These are phyloP conservation scores for Alternaria consortialis DNA, from an alignment of 2,329 filamentous ascomycete genomes.

Conservation along the genomic window DNA sequence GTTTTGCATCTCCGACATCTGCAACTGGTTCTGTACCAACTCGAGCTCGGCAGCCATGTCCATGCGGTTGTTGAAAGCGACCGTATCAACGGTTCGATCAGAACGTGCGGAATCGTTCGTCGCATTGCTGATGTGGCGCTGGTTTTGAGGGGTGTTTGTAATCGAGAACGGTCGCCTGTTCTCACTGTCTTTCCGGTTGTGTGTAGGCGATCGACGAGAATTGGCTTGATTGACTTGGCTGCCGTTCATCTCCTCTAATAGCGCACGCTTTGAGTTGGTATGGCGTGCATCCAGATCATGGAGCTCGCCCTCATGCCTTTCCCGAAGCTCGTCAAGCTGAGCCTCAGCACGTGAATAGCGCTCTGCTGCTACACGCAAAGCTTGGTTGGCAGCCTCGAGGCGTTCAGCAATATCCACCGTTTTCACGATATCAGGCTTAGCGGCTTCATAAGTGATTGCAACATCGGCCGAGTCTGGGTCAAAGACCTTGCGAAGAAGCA, in stretches of 20 bases:
- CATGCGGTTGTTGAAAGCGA: conserved; percentile 86
- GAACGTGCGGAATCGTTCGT: conserved; percentile 81
- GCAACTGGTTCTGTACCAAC: conserved; percentile 90
- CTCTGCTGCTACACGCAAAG: conserved; percentile 82
- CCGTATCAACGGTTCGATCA: conserved; percentile 83
- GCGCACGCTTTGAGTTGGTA: conserved; percentile 72
- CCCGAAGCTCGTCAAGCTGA: conserved; percentile 80
- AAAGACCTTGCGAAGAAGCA: conserved; percentile 84
- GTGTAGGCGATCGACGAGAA: conserved; percentile 72
- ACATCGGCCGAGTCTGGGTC: conserved; percentile 75
- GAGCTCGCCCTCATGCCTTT: conserved; percentile 75
- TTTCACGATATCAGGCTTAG: conserved; percentile 72
- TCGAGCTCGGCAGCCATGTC: conserved; percentile 91
- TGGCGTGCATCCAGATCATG: conserved; percentile 70
- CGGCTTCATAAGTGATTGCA: conserved; percentile 72
- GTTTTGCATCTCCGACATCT: conserved; percentile 95
- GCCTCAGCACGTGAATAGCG: conserved; percentile 82
- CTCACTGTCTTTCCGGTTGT: conserved; percentile 68
- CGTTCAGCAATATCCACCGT: conserved; percentile 82
- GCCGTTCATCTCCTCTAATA: conserved; percentile 86
- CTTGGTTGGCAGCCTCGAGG: conserved; percentile 87
- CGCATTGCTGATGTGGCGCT: conserved; percentile 72
- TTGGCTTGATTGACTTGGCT: conserved; percentile 72
- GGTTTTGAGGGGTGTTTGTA: conserved; percentile 76
- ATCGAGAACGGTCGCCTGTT: conserved; percentile 73